phyloP scores from a whole-genome alignment of 23 red algal species.

The Pyropia yezoensis region DNA sequence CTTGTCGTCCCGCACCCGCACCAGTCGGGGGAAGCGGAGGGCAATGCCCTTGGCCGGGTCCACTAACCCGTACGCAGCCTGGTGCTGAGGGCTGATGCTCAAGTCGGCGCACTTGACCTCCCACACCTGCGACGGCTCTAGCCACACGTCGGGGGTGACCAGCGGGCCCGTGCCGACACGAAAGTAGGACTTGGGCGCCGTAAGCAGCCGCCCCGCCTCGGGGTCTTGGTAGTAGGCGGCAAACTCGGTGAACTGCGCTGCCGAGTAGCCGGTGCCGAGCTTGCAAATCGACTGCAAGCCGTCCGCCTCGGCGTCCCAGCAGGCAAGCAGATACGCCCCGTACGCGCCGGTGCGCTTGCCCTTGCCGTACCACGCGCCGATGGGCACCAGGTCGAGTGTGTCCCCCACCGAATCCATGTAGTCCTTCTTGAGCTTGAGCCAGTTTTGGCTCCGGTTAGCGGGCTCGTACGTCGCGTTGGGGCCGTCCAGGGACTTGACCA shows the following conservation, averaged over 20 bases:
- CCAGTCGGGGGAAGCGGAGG: conserved; percentile 78
- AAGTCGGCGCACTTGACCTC: conserved; percentile 84
- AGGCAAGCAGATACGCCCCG: conserved; percentile 89
- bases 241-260: conserved; percentile 66
- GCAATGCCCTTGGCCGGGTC: conserved; percentile 71
- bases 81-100: conserved; percentile 68
- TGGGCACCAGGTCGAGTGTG: conserved; percentile 91
- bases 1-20: conserved; percentile 85
- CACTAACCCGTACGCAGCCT: conserved; percentile 55
- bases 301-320: conserved; percentile 85
- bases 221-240: conserved; percentile 45
- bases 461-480: conserved; percentile 85
- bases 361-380: conserved; percentile 78
- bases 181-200: conserved; percentile 43
- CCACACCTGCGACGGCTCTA: conserved; percentile 89
- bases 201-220: conserved; percentile 1
- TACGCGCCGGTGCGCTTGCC: conserved; percentile 87
- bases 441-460: conserved; percentile 88
- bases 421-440: conserved; percentile 99
- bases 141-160: conserved; percentile 77
- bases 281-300: conserved; percentile 78
- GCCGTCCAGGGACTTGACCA: conserved; percentile 93
- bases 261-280: conserved; percentile 96
- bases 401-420: conserved; percentile 81
- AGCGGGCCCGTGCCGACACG: conserved; percentile 7